These are phyloP conservation scores for Xylaria curta DNA, from an alignment of 495 filamentous ascomycete genomes.

Conservation along the genomic window DNA sequence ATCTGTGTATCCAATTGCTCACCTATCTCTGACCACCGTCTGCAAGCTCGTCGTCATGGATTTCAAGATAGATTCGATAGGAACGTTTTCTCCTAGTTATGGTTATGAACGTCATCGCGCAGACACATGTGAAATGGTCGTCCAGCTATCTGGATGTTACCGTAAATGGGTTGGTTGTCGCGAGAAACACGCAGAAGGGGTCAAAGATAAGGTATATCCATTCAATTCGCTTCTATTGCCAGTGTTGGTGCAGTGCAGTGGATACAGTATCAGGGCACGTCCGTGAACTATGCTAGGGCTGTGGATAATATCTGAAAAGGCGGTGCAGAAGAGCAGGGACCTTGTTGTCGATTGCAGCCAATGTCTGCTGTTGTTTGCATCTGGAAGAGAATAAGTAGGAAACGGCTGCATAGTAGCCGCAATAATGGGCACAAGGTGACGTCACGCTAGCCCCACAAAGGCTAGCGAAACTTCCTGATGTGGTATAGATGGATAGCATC, in stretches of 20 bases:
- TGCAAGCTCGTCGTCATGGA: slow-evolving; percentile 9
- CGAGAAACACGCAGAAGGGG: background rate
- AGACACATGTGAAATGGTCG: slow-evolving; percentile 12
- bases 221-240: background rate
- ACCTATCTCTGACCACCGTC: background rate
- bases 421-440: slow-evolving; percentile 15
- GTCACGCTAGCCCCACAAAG: slow-evolving; percentile 2
- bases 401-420: slow-evolving; percentile 8
- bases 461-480: slow-evolving; percentile 2
- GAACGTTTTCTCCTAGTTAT: background rate
- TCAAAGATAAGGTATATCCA: slow-evolving; percentile 4
- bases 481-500: background rate
- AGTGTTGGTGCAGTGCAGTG: background rate
- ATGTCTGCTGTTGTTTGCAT: background rate
- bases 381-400: slow-evolving; percentile 12
- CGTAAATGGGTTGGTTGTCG: background rate
- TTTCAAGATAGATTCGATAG: background rate
- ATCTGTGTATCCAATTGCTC: background rate
- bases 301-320: background rate
- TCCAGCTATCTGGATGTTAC: background rate
- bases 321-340: background rate
- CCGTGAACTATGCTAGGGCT: background rate
- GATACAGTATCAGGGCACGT: background rate
- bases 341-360: background rate
- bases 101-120: slow-evolving; percentile 15